A percentile compares a stretch with the other conserved stretches of the same genome.
Evolutionary conservation across 1,139 yeast genomes (phyloP).

Genomic region (Geotrichum reessii): DNA sequence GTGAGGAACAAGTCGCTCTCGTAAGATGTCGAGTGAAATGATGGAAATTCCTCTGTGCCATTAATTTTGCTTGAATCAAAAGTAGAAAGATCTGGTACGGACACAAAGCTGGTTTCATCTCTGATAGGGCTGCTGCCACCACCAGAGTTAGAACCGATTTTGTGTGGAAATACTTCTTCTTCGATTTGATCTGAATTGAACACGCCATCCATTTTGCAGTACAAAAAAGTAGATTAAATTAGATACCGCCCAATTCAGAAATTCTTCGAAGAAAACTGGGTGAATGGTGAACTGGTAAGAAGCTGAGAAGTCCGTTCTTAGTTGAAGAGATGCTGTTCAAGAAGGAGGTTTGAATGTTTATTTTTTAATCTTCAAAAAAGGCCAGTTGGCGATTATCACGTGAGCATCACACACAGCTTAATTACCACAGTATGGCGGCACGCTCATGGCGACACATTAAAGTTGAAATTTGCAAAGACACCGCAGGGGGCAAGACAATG

Average conservation of each 20-base stretch:
- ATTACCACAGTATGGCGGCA: background rate
- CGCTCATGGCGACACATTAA: no score
- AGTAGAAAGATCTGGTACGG: background rate
- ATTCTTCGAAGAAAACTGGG: background rate
- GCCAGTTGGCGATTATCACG: background rate
- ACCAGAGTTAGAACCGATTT: background rate
- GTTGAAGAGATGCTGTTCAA: background rate
- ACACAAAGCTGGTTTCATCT: background rate
- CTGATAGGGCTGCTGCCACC: background rate
- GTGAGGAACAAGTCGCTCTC: conserved; percentile 6
- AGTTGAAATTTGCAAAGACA: no score
- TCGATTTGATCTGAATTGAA: background rate
- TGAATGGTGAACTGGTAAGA: background rate
- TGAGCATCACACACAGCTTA: background rate
- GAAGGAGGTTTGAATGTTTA: background rate
- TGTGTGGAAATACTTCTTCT: background rate
- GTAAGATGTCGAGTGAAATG: conserved; percentile 3
- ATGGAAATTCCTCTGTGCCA: conserved; percentile 11
- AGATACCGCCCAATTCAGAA: background rate
- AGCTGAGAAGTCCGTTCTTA: background rate
- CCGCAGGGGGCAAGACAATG: no score
- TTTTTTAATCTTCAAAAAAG: background rate
- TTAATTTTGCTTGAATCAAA: background rate
- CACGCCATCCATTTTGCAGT: background rate
- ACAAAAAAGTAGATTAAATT: background rate